Evolutionary conservation across 2,329 filamentous ascomycete species (phyloP).

Genomic region (Aspergillus ochraceoroseus): DNA sequence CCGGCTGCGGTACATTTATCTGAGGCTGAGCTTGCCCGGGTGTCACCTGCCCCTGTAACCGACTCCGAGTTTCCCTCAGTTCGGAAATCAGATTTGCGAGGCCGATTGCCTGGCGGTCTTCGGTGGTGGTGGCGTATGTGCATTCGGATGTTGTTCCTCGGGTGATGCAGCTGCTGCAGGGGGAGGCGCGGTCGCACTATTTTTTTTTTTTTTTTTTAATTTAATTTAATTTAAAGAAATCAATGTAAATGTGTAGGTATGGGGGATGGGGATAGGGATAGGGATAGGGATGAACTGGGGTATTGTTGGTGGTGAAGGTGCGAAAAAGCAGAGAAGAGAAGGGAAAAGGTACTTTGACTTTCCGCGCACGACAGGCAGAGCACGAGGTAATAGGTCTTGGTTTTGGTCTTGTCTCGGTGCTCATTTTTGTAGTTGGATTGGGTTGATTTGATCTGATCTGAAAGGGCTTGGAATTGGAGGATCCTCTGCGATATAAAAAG

Average conservation of each 20-base stretch:
- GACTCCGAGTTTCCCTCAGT: conserved; percentile 11
- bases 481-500: too few species aligned
- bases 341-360: conserved; percentile 16
- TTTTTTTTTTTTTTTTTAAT: background rate
- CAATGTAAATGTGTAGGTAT: background rate
- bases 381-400: conserved; percentile 19
- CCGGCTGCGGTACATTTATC: background rate
- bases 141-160: conserved; percentile 16
- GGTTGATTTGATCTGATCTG: conserved; percentile 2
- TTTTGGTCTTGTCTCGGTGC: conserved; percentile 11
- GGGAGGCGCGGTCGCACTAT: conserved; percentile 19
- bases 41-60: conserved; percentile 10
- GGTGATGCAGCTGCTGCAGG: conserved; percentile 18
- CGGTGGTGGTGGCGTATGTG: conserved; percentile 15
- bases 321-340: background rate
- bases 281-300: background rate
- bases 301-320: background rate
- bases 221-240: too few species aligned
- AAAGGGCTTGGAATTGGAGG: too few species aligned
- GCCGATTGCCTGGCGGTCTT: conserved; percentile 19
- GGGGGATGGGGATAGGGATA: background rate
- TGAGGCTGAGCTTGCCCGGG: background rate
- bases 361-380: conserved; percentile 14
- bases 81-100: conserved; percentile 18
- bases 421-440: background rate